Evolutionary conservation across 495 filamentous ascomycete species (phyloP).

Genomic region (Penicillium soppii): DNA sequence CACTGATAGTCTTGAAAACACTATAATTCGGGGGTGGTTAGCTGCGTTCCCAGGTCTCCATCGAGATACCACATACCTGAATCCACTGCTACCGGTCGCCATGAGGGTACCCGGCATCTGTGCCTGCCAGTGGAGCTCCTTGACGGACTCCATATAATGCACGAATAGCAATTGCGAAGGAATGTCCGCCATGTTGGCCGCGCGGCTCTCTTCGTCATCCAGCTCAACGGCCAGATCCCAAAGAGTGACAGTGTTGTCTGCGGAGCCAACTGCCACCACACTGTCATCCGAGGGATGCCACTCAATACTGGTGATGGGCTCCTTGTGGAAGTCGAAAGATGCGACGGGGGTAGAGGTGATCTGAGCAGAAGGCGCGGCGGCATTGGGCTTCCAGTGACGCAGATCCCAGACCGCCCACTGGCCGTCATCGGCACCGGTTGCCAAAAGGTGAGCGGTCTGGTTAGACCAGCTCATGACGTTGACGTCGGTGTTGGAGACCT

Average conservation of each 20-base stretch:
- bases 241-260: conserved; percentile 89
- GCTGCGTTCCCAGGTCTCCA: conserved; percentile 17
- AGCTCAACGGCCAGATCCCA: conserved; percentile 97
- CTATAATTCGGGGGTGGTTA: conserved; percentile 21
- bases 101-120: conserved; percentile 92
- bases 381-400: conserved; percentile 81
- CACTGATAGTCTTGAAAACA: conserved; percentile 58
- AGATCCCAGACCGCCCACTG: conserved; percentile 96
- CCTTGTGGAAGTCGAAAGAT: conserved; percentile 88
- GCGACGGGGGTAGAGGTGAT: conserved; percentile 69
- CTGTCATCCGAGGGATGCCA: conserved; percentile 97
- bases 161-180: conserved; percentile 94
- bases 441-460: conserved; percentile 81
- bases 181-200: conserved; percentile 82
- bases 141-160: conserved; percentile 90
- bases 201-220: conserved; percentile 93
- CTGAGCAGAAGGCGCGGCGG: conserved; percentile 37
- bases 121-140: conserved; percentile 95
- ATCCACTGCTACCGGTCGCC: conserved; percentile 83
- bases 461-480: conserved; percentile 95
- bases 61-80: conserved; percentile 54
- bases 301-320: conserved; percentile 93
- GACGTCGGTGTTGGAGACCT: conserved; percentile 80
- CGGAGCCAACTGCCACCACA: conserved; percentile 87
- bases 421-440: conserved; percentile 91